phyloP scores from a whole-genome alignment of 2,329 filamentous ascomycete genomes.

The Sordariomycetes sp. region DNA sequence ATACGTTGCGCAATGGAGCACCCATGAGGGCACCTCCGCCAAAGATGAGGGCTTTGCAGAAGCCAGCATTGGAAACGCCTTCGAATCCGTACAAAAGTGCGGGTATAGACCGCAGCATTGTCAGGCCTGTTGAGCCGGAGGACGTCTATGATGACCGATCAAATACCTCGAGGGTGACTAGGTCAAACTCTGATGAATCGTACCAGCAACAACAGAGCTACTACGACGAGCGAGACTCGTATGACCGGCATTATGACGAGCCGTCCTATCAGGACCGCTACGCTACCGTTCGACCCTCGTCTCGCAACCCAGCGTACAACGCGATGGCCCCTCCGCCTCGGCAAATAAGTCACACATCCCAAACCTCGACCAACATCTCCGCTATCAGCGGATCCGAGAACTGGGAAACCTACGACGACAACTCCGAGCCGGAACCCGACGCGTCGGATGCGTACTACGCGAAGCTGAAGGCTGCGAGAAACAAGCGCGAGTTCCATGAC shows the following conservation, averaged over 20 bases:
- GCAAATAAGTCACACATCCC: conserved; percentile 58
- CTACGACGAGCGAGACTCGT: conserved; percentile 27
- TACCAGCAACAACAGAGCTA: conserved; percentile 19
- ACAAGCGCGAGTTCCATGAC: conserved; percentile 39
- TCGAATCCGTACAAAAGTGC: conserved; percentile 36
- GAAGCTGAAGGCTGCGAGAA: conserved; percentile 58
- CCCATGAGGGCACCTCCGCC: conserved; percentile 67
- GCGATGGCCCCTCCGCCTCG: conserved; percentile 36
- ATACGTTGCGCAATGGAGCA: conserved; percentile 43
- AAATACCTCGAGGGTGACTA: conserved; percentile 21
- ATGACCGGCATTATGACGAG: conserved; percentile 1
- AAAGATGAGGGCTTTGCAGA: conserved; percentile 76
- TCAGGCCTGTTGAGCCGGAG: conserved; percentile 60
- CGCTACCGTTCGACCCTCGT: conserved; percentile 27
- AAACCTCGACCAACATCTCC: conserved; percentile 64
- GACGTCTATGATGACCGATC: conserved; percentile 72
- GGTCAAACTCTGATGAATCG: conserved; percentile 29
- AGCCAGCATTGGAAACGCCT: conserved; percentile 42
- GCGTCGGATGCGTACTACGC: conserved; percentile 72
- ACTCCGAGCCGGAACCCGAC: conserved; percentile 67
- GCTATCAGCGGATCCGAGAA: conserved; percentile 96
- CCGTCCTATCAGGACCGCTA: conserved; percentile 21
- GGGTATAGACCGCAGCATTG: conserved; percentile 44
- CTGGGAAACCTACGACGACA: conserved; percentile 94
- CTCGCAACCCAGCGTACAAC: conserved; percentile 23